phyloP scores from a whole-genome alignment of 1,139 yeast species.

The Blastobotrys aristatus region DNA sequence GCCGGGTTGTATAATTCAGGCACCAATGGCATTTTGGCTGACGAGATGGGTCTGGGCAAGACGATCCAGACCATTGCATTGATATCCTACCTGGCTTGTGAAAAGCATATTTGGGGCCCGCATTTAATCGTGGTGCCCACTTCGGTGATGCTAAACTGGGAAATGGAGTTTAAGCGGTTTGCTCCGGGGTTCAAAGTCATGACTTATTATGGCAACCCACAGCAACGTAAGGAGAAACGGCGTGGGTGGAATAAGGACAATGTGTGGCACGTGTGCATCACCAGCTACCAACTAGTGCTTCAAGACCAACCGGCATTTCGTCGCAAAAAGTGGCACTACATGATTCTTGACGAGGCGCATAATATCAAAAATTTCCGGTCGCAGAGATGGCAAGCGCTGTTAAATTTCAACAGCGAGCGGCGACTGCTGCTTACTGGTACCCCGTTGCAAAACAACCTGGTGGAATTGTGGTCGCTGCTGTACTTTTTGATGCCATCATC shows the following conservation, averaged over 20 bases:
- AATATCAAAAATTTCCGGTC: slow-evolving; percentile 95
- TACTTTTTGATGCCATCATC: slow-evolving; percentile 95
- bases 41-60: slow-evolving; percentile 98
- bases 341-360: slow-evolving; percentile 98
- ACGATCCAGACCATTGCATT: slow-evolving; percentile 94
- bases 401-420: slow-evolving; percentile 89
- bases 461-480: slow-evolving; percentile 89
- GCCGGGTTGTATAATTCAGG: slow-evolving; percentile 89
- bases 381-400: slow-evolving; percentile 92
- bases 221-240: slow-evolving; percentile 91
- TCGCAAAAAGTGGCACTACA: slow-evolving; percentile 89
- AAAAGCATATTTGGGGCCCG: slow-evolving; percentile 95
- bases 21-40: slow-evolving; percentile 96
- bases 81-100: slow-evolving; percentile 84
- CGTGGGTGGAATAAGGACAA: slow-evolving; percentile 98
- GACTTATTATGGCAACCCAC: slow-evolving; percentile 97
- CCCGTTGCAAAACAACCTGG: slow-evolving; percentile 85
- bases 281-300: slow-evolving; percentile 92
- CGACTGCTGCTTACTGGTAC: slow-evolving; percentile 91
- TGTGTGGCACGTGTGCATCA: slow-evolving; percentile 93
- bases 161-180: slow-evolving; percentile 96
- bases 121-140: slow-evolving; percentile 97
- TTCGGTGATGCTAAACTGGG: slow-evolving; percentile 98
- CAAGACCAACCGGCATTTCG: slow-evolving; percentile 95
- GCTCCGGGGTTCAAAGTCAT: slow-evolving; percentile 97